Base-by-base conservation (phyloP, 139 green algal genomes). In the Eudorina sp. region DNA sequence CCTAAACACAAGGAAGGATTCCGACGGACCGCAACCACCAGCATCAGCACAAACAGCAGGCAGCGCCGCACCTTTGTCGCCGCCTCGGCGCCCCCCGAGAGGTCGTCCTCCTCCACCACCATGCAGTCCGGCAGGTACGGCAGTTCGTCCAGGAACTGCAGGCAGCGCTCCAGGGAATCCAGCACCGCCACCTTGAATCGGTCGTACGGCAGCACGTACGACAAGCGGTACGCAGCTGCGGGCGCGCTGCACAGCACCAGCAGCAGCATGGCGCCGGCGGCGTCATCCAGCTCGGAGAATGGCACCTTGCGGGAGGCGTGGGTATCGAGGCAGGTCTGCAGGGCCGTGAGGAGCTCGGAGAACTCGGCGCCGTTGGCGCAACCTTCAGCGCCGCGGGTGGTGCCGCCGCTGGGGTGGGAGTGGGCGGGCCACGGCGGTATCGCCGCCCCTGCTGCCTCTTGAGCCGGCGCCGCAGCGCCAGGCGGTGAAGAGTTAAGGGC, bases 211-310 rank as follows among this genome's bases (percentile, higher is more conserved):
- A 85, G 53, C 0, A 85, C n/a, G 41, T 85, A 85, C 29, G 78
- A 85, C 40, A 51, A 4, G 48, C 78, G 55, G n/a, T 74, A 85
- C 29, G 78, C 78, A 0, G 40, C 53, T 0, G 55, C 78, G 27
- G 78, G 78, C 21, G 78, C 55, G 78, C 78, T 85, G 55, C 55
- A 85, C 55, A 85, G 58, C 27, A 85, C 78, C 55, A 85, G 78
- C 55, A 85, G 38, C 40, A 85, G 55, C 11, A 74, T 31, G 11
- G 55, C 25, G 9, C 78, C 78, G 0, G 4, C 38, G 8, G 78
- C 78, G n/a, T 85, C 78, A 4, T 25, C 55, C 1, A 43, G 36
- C 40, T 85, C 78, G 3, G 55, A 75, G 9, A 58, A 85, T 36
- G 78, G 78, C 53, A n/a, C 36, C 29, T 64, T 43, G 3, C 78